Base-by-base conservation (phyloP, 2,329 filamentous ascomycete species). In the Emmonsiellopsis sp. region DNA sequence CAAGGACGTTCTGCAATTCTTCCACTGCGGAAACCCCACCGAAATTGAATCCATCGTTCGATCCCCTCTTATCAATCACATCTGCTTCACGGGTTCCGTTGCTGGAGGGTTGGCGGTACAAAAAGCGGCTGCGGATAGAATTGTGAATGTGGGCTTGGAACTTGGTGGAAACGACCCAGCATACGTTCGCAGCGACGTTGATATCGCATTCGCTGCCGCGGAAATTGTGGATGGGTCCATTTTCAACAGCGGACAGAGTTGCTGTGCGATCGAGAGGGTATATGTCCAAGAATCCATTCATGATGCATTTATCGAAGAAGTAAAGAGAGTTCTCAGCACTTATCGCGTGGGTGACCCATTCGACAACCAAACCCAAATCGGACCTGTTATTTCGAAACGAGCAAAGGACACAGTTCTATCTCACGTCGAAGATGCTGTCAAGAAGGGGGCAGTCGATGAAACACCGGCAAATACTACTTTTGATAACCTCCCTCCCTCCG, bases 231-330 rank as follows among this genome's bases (percentile, higher is more conserved):
- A 97, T 62, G 92, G 92, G 16, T 85, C 90, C n/a, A 78, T 97
- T 54, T 97, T 97, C 79, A 97, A 97, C 75, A 95, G 91, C 50
- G 92, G 92, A n/a, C 92, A 97, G 76, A 95, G 89, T 68, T 97
- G 92, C 77, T 97, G 92, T 72, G 87, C 89, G 26, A 78, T 97
- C 52, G 92, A 97, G 74, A 80, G 92, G 35, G 83, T 97, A 16
- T 97, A 97, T 64, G 91, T 97, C 5, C 84, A 93, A 63, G 86
- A 87, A 65, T 84, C 81, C 61, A 82, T 97, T 49, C 84, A 96
- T 68, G 89, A 95, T 63, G 74, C 81, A 10, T 96, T 97, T 63
- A 78, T 96, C 50, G 77, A 82, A 50, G 88, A 86, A 5, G 78
- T 89, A 10, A 87, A 93, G 70, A 84, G 85, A 54, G 89, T 95